Evolutionary conservation across 495 filamentous ascomycete species (phyloP).

Genomic region (Penicillium coprophilum): DNA sequence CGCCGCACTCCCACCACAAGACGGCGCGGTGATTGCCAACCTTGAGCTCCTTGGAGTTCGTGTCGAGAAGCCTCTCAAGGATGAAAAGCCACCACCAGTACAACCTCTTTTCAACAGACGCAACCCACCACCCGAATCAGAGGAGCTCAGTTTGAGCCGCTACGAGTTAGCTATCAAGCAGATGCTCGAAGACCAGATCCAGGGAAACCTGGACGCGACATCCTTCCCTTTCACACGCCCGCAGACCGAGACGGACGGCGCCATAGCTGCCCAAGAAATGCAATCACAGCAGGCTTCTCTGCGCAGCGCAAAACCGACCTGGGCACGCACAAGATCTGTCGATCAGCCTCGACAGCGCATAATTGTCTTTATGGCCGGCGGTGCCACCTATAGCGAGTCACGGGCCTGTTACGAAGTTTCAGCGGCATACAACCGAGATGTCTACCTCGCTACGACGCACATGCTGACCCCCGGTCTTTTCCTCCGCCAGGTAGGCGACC

Average conservation of each 20-base stretch:
- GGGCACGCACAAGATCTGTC: conserved; percentile 78
- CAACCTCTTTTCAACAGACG: conserved; percentile 69
- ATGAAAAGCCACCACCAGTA: conserved; percentile 59
- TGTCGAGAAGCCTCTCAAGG: conserved; percentile 71
- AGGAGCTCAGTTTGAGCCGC: conserved; percentile 54
- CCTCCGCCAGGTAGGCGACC: conserved; percentile 75
- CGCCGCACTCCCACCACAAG: conserved; percentile 69
- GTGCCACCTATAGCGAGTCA: conserved; percentile 87
- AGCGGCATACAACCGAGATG: conserved; percentile 65
- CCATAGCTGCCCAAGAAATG: conserved; percentile 50
- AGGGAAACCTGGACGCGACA: conserved; percentile 52
- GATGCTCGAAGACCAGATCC: conserved; percentile 69
- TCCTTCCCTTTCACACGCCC: conserved; percentile 83
- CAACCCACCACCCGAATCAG: conserved; percentile 44
- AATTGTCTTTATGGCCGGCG: conserved; percentile 94
- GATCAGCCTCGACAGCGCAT: conserved; percentile 86
- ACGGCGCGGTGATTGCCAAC: conserved; percentile 72
- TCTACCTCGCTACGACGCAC: conserved; percentile 89
- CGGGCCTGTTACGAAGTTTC: conserved; percentile 88
- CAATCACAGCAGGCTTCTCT: conserved; percentile 71
- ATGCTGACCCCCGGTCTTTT: conserved; percentile 83
- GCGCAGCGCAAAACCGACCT: conserved; percentile 86
- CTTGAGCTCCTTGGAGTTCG: conserved; percentile 80
- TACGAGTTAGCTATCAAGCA: conserved; percentile 56
- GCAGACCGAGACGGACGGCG: conserved; percentile 62